Percentiles rank a stretch among this genome's conserved stretches.
Evolutionary conservation across 2,329 filamentous ascomycete genomes (phyloP).

Genomic region (Aspergillus intermedius): DNA sequence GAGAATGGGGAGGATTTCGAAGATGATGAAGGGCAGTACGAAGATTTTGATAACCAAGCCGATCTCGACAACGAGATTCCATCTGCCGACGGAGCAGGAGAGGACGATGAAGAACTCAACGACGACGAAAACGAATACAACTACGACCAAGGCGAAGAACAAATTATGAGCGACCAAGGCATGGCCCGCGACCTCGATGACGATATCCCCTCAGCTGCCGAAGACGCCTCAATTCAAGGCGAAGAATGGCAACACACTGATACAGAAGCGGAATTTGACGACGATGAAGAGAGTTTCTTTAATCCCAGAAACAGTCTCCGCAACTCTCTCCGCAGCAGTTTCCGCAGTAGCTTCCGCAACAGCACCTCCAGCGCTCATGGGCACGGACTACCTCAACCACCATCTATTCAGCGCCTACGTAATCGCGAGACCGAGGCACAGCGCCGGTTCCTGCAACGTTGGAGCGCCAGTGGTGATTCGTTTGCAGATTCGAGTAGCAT

Average conservation of each 20-base stretch:
- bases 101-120: background rate
- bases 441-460: constrained; percentile 32
- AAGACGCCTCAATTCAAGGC: constrained; percentile 40
- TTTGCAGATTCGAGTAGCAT: constrained; percentile 28
- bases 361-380: constrained; percentile 27
- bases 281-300: constrained; percentile 30
- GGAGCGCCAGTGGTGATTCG: constrained; percentile 33
- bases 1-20: constrained; percentile 35
- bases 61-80: constrained; percentile 57
- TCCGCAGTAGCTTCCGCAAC: constrained; percentile 23
- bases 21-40: constrained; percentile 6
- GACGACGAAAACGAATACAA: too few species aligned
- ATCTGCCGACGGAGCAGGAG: constrained; percentile 37
- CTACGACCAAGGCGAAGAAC: constrained; percentile 15
- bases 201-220: constrained; percentile 58
- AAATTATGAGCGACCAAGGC: constrained; percentile 45
- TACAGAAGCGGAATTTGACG: constrained; percentile 58
- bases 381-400: constrained; percentile 22
- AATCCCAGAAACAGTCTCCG: constrained; percentile 23
- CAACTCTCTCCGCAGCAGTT: constrained; percentile 17
- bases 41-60: constrained; percentile 36
- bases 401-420: constrained; percentile 7
- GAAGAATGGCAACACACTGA: constrained; percentile 71
- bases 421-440: constrained; percentile 35
- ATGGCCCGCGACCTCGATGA: constrained; percentile 67